phyloP scores from a whole-genome alignment of 2,329 filamentous ascomycete genomes.

The Pseudopyricularia javanii region DNA sequence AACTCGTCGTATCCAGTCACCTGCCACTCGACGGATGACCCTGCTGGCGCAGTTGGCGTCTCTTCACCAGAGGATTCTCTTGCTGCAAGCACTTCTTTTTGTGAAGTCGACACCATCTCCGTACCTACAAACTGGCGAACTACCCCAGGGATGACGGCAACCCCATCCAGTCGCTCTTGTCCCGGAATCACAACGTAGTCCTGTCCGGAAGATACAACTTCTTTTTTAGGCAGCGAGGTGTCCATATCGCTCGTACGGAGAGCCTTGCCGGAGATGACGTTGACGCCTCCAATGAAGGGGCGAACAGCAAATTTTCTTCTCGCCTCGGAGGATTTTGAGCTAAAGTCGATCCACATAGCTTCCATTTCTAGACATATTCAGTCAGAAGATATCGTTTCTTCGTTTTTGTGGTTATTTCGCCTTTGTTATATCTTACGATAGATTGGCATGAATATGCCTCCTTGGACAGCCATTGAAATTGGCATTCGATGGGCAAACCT shows the following conservation, averaged over 20 bases:
- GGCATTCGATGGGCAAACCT: background rate
- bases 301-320: constrained; percentile 3
- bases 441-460: constrained; percentile 5
- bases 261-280: constrained; percentile 4
- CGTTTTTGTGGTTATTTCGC: too few relatives aligned
- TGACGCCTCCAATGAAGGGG: constrained; percentile 4
- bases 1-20: constrained; percentile 3
- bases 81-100: background rate
- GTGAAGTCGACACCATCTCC: background rate
- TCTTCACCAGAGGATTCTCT: background rate
- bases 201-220: background rate
- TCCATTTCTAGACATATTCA: constrained; percentile 1
- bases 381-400: too few relatives aligned
- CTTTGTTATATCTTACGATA: constrained; percentile 4
- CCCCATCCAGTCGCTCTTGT: constrained; percentile 4
- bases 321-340: background rate
- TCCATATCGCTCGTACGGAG: background rate
- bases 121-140: constrained; percentile 6
- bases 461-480: background rate
- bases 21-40: constrained; percentile 2
- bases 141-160: background rate
- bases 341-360: constrained; percentile 5
- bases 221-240: background rate
- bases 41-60: background rate
- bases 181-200: constrained; percentile 3